These are phyloP conservation scores for Berkeleyomyces rouxiae DNA, from an alignment of 2,329 filamentous ascomycete genomes.

Conservation along the genomic window DNA sequence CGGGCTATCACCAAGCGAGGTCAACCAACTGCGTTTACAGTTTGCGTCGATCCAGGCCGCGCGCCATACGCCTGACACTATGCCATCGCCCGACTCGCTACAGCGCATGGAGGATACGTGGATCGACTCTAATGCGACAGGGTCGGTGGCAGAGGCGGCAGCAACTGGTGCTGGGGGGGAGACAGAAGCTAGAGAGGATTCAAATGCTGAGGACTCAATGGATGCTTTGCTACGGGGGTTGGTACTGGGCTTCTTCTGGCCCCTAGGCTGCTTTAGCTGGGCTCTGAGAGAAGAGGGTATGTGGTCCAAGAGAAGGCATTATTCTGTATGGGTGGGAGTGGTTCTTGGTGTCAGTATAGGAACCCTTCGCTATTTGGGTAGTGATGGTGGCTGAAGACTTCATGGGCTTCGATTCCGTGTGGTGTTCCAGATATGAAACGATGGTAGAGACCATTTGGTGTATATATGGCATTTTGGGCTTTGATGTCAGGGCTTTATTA, in stretches of 20 bases:
- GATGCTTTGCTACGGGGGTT: constrained; percentile 82
- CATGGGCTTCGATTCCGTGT: background rate
- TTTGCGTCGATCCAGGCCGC: constrained; percentile 73
- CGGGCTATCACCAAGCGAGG: constrained; percentile 69
- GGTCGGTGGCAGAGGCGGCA: constrained; percentile 20
- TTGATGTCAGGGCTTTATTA: background rate
- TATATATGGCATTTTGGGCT: background rate
- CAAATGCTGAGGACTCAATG: constrained; percentile 39
- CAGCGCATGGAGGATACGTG: constrained; percentile 73
- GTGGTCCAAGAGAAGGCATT: constrained; percentile 64
- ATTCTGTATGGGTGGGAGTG: constrained; percentile 45
- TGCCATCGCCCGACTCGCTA: constrained; percentile 64
- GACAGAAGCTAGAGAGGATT: constrained; percentile 18
- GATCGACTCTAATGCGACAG: constrained; percentile 53
- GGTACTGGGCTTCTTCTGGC: constrained; percentile 89
- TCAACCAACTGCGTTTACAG: constrained; percentile 70
- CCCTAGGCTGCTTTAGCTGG: constrained; percentile 73
- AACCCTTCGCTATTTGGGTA: constrained; percentile 38
- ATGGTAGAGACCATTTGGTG: no score
- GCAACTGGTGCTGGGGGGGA: constrained; percentile 15
- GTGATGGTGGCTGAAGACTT: background rate
- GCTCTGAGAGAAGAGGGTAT: constrained; percentile 73
- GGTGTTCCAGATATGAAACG: no score
- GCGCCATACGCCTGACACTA: constrained; percentile 71
- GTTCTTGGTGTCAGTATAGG: constrained; percentile 49